Conservation (phyloP, 176 grass and related monocot species). For the Chrysopogon serrulatus region DNA sequence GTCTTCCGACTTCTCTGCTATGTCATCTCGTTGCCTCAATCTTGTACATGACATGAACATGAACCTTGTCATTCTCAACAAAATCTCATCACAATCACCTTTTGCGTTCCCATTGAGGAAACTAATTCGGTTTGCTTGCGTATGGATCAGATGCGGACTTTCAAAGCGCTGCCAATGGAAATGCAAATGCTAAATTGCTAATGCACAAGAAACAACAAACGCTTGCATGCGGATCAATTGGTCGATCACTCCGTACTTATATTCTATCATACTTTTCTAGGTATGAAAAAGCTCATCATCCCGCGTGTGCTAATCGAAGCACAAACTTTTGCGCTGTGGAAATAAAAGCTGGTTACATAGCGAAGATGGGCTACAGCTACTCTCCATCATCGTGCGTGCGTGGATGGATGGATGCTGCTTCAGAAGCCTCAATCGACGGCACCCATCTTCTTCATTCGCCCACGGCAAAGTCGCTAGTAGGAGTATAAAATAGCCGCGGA, state of each 20-base stretch:
- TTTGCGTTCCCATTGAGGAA: neutral
- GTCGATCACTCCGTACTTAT: neutral
- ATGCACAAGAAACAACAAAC: neutral
- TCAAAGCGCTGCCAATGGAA: too few relatives aligned
- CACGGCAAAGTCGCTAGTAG: neutral
- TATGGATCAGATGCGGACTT: neutral
- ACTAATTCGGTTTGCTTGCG: neutral
- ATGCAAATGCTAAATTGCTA: too few relatives aligned
- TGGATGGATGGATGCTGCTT: slow-evolving; percentile 20
- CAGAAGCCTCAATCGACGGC: neutral
- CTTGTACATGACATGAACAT: neutral
- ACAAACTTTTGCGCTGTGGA: too few relatives aligned
- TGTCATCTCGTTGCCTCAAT: neutral
- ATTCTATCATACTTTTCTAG: too few relatives aligned
- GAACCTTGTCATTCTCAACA: too few relatives aligned
- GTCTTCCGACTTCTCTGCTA: too few relatives aligned
- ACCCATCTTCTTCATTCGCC: neutral
- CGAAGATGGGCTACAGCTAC: slow-evolving; percentile 23
- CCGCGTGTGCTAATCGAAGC: too few relatives aligned
- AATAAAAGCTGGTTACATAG: neutral
- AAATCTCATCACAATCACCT: too few relatives aligned
- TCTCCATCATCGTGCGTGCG: neutral
- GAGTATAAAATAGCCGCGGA: slow-evolving; percentile 24
- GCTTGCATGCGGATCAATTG: neutral
- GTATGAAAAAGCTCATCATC: too few relatives aligned